Evolutionary conservation across 805 yeast species (phyloP).

Genomic region (Brettanomyces custersianus): DNA sequence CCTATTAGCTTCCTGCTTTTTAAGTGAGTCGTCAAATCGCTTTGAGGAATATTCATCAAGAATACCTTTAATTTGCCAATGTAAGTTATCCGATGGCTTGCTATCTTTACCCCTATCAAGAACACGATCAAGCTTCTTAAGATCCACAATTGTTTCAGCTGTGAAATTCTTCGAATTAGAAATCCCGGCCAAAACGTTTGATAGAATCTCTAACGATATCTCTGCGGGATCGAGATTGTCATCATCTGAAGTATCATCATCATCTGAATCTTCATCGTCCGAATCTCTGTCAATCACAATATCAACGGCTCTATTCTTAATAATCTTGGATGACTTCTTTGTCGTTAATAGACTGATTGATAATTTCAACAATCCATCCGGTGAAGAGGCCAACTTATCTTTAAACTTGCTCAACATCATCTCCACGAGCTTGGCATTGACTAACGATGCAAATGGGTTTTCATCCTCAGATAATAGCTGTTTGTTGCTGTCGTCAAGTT

Average conservation of each 20-base stretch:
- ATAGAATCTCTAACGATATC: constrained; percentile 29
- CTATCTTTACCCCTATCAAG: constrained; percentile 4
- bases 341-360: neutral
- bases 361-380: constrained; percentile 11
- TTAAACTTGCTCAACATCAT: constrained; percentile 48
- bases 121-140: constrained; percentile 9
- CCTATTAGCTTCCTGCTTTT: constrained; percentile 28
- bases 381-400: constrained; percentile 41
- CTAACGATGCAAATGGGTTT: constrained; percentile 45
- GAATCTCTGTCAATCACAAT: constrained; percentile 23
- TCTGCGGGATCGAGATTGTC: constrained; percentile 26
- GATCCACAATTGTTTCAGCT: constrained; percentile 3
- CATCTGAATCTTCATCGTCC: constrained; percentile 30
- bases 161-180: constrained; percentile 4
- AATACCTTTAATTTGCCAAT: constrained; percentile 1
- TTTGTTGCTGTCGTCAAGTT: constrained; percentile 7
- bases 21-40: neutral
- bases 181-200: constrained; percentile 26
- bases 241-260: constrained; percentile 22
- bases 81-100: constrained; percentile 1
- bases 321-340: neutral
- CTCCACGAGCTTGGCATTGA: constrained; percentile 61
- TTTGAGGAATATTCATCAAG: constrained; percentile 3
- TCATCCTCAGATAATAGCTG: constrained; percentile 20
- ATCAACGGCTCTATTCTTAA: neutral